phyloP scores from a whole-genome alignment of 305 asterid species.

The Fraxinus angustifolia region DNA sequence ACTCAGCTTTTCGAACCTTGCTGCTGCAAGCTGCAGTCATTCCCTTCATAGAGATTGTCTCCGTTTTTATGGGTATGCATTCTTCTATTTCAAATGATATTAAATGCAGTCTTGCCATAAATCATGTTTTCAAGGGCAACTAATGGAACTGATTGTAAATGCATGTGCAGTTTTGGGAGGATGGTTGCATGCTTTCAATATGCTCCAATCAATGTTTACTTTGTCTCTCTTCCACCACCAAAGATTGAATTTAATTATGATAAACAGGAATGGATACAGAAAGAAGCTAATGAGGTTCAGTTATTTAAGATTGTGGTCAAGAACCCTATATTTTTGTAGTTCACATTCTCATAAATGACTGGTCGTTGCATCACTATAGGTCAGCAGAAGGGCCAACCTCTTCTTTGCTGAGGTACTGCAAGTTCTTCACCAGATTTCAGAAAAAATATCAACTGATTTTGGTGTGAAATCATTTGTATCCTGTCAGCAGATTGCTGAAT shows the following conservation, averaged over 20 bases:
- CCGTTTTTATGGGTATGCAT: conserved; percentile 70
- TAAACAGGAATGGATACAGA: conserved; percentile 62
- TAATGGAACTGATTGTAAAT: conserved; percentile 13
- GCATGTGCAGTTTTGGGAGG: conserved; percentile 63
- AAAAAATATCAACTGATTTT: conserved; percentile 31
- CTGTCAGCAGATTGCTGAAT: conserved; percentile 46
- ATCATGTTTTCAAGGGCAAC: not conserved
- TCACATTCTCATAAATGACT: conserved; percentile 26
- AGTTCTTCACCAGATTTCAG: conserved; percentile 49
- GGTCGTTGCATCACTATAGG: conserved; percentile 38
- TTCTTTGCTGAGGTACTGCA: conserved; percentile 58
- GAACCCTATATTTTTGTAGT: conserved; percentile 16
- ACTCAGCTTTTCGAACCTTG: conserved; percentile 82
- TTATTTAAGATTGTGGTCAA: conserved; percentile 9
- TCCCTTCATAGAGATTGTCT: conserved; percentile 83
- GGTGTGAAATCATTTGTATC: conserved; percentile 35
- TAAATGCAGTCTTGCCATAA: not conserved
- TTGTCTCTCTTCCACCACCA: conserved; percentile 71
- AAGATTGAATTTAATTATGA: conserved; percentile 60
- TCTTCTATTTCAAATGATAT: conserved; percentile 5
- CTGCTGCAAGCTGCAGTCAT: conserved; percentile 86
- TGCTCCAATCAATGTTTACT: conserved; percentile 67
- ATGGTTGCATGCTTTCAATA: conserved; percentile 77
- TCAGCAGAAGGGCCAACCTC: conserved; percentile 40
- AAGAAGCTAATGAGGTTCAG: conserved; percentile 62